A percentile compares a stretch with the other conserved stretches of the same genome.
Conservation (phyloP, 345 rosid species). For the Garcia nutans region DNA sequence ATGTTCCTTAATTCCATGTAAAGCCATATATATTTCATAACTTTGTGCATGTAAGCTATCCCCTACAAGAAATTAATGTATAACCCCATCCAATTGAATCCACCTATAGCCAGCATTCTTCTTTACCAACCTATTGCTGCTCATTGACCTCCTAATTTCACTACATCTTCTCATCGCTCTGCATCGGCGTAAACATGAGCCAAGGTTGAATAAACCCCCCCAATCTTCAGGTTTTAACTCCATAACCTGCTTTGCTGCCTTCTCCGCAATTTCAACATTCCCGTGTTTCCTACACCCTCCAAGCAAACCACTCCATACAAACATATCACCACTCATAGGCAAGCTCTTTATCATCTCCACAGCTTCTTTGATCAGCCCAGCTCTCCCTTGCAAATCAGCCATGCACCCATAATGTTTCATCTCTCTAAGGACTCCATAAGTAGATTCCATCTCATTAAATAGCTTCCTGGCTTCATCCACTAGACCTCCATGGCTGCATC, state of each 20-base stretch:
- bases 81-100: conserved; percentile 42
- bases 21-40: conserved; percentile 24
- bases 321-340: conserved; percentile 57
- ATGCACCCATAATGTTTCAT: conserved; percentile 72
- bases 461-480: conserved; percentile 56
- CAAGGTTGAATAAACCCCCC: conserved; percentile 69
- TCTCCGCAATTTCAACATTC: conserved; percentile 59
- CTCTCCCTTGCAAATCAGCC: conserved; percentile 75
- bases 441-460: conserved; percentile 53
- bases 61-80: conserved; percentile 38
- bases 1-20: conserved; percentile 39
- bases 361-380: conserved; percentile 64
- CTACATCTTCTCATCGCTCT: conserved; percentile 69
- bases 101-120: conserved; percentile 53
- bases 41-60: conserved; percentile 29
- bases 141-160: conserved; percentile 50
- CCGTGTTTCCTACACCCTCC: conserved; percentile 79
- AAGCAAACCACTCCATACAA: conserved; percentile 70
- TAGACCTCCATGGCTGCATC: conserved; percentile 74
- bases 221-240: conserved; percentile 60
- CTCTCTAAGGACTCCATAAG: conserved; percentile 45
- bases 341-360: conserved; percentile 51
- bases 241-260: conserved; percentile 63
- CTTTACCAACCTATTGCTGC: conserved; percentile 39
- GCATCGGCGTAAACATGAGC: conserved; percentile 60